Conservation (phyloP, 2,329 filamentous ascomycete species). For the Botrytis elliptica region DNA sequence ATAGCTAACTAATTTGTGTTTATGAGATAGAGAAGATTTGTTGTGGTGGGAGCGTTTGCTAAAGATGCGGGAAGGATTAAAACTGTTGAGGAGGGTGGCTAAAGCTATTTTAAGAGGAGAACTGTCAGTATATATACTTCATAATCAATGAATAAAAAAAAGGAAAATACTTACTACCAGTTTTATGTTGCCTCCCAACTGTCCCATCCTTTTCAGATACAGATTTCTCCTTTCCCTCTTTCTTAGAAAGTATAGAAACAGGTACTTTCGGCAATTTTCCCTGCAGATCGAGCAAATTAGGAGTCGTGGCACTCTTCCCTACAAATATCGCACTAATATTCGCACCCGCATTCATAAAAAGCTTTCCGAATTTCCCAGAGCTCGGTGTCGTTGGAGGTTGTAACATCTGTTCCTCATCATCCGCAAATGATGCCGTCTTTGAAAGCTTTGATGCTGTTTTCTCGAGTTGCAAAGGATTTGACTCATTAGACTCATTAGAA, state of each 20-base stretch:
- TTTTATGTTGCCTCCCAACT: not conserved
- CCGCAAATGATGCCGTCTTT: not conserved
- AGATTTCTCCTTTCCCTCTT: not conserved
- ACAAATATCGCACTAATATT: conserved; percentile 13
- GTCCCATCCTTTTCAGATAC: not conserved
- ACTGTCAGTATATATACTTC: not conserved
- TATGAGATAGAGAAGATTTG: not conserved
- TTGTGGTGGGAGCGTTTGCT: not conserved
- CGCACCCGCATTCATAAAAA: conserved; percentile 3
- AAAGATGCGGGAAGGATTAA: not conserved
- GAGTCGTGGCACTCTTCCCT: not conserved
- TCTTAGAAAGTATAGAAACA: not conserved
- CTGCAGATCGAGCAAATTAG: not conserved
- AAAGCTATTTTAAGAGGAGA: not conserved
- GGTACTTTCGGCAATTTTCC: not conserved
- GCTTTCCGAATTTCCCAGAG: not conserved
- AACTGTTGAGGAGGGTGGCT: not conserved
- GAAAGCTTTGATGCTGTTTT: not conserved
- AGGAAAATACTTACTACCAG: not conserved
- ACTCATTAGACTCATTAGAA: not conserved
- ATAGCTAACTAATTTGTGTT: not conserved
- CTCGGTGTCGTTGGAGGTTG: not conserved
- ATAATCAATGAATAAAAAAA: not conserved
- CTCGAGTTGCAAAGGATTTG: not conserved
- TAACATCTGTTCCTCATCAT: not conserved